These are phyloP conservation scores for Rhynchosporium graminicola DNA, from an alignment of 2,329 filamentous ascomycete species.

Conservation along the genomic window DNA sequence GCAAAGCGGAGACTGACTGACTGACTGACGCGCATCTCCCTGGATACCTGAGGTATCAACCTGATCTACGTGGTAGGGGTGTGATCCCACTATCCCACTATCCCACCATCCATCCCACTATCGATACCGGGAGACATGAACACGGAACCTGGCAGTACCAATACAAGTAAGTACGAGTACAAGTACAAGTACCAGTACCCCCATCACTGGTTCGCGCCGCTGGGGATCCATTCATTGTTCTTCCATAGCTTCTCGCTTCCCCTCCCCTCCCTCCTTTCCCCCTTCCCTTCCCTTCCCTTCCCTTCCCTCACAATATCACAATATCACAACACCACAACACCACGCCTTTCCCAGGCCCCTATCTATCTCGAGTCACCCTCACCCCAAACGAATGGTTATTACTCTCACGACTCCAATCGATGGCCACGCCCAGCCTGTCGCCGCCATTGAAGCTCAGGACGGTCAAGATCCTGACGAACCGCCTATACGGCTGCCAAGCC, in stretches of 20 bases:
- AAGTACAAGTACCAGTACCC: conserved; percentile 11
- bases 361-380: not conserved
- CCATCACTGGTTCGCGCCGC: not conserved
- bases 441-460: conserved; percentile 25
- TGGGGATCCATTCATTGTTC: not conserved
- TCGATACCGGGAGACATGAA: too few relatives aligned
- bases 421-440: conserved; percentile 28
- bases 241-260: conserved; percentile 8
- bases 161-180: not conserved
- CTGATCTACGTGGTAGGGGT: too few relatives aligned
- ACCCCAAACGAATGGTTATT: conserved; percentile 32
- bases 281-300: too few relatives aligned
- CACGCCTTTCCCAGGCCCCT: not conserved
- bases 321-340: not conserved
- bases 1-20: conserved; percentile 16
- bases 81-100: too few relatives aligned
- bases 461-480: conserved; percentile 27
- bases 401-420: conserved; percentile 23
- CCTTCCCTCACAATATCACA: too few relatives aligned
- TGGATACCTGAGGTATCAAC: too few relatives aligned
- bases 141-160: too few relatives aligned
- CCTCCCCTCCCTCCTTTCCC: not conserved
- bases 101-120: too few relatives aligned
- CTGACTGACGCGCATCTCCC: not conserved
- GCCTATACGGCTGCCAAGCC: conserved; percentile 24